Evolutionary conservation across 2,329 filamentous ascomycete species (phyloP).

Genomic region (Fusarium chlamydosporum): DNA sequence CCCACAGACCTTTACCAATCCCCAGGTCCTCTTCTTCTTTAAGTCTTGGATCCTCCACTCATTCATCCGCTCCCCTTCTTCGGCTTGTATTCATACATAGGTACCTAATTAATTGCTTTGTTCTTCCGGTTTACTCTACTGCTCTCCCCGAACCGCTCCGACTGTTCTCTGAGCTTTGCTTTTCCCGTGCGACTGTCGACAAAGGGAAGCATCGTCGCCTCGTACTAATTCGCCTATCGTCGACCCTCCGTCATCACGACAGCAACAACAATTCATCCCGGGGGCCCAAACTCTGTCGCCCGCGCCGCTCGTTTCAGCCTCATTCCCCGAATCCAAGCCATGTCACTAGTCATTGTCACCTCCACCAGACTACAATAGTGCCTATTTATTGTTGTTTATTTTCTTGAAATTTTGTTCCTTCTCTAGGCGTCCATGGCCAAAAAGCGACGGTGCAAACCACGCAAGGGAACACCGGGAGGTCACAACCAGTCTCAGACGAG

Average conservation of each 20-base stretch:
- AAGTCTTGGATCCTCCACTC: constrained; percentile 33
- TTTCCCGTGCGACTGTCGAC: background rate
- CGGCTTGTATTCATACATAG: constrained; percentile 12
- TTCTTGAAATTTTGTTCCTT: constrained; percentile 2
- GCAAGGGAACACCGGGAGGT: constrained; percentile 46
- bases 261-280: constrained; percentile 16
- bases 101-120: constrained; percentile 29
- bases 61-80: constrained; percentile 21
- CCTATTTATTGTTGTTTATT: background rate
- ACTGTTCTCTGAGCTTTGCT: constrained; percentile 1
- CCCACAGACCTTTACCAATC: constrained; percentile 43
- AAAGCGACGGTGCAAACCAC: constrained; percentile 52
- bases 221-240: background rate
- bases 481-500: constrained; percentile 47
- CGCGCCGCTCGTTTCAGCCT: constrained; percentile 39
- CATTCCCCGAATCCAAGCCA: constrained; percentile 39
- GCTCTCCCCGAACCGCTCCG: constrained; percentile 5
- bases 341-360: constrained; percentile 40
- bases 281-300: constrained; percentile 22
- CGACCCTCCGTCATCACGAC: constrained; percentile 14
- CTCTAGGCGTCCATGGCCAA: constrained; percentile 54
- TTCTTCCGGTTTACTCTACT: constrained; percentile 10
- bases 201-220: constrained; percentile 6
- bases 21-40: constrained; percentile 37
- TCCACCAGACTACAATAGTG: constrained; percentile 44